A percentile compares a stretch with the other conserved stretches of the same genome.
phyloP scores from a whole-genome alignment of 2,329 filamentous ascomycete species.

The Diplodia intermedia region DNA sequence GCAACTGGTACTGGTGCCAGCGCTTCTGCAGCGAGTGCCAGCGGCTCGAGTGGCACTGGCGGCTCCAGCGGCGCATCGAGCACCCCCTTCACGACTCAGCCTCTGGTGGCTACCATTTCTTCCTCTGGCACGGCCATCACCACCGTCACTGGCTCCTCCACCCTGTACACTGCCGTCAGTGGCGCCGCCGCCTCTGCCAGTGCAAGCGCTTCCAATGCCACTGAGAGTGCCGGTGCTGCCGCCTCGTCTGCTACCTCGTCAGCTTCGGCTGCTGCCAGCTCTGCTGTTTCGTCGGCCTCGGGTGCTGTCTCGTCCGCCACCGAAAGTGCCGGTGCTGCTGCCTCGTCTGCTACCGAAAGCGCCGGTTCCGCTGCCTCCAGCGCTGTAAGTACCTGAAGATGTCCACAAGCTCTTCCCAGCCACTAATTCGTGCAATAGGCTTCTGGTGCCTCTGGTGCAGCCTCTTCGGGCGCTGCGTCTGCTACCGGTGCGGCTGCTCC shows the following conservation, averaged over 20 bases:
- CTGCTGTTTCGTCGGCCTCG: conserved; percentile 7
- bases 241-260: conserved; percentile 27
- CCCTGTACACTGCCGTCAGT: conserved; percentile 22
- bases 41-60: conserved; percentile 21
- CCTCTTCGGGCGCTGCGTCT: conserved; percentile 35
- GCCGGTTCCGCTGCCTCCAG: conserved; percentile 31
- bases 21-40: conserved; percentile 24
- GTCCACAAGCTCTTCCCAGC: neutral
- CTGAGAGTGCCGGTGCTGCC: conserved; percentile 24
- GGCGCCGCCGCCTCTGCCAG: conserved; percentile 35
- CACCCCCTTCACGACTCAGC: conserved; percentile 30
- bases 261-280: conserved; percentile 26
- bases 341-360: conserved; percentile 26
- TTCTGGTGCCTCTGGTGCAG: conserved; percentile 37
- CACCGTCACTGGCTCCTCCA: conserved; percentile 38
- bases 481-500: conserved; percentile 39
- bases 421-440: conserved; percentile 11
- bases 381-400: conserved; percentile 14
- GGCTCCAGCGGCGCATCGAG: conserved; percentile 33
- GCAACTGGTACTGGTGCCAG: conserved; percentile 4
- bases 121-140: conserved; percentile 36
- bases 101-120: conserved; percentile 27
- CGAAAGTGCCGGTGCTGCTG: neutral
- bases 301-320: conserved; percentile 14
- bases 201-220: conserved; percentile 30